Evolutionary conservation across 192 early-diverging fungal genomes (phyloP).

Genomic region (Rhizophlyctis rosea): DNA sequence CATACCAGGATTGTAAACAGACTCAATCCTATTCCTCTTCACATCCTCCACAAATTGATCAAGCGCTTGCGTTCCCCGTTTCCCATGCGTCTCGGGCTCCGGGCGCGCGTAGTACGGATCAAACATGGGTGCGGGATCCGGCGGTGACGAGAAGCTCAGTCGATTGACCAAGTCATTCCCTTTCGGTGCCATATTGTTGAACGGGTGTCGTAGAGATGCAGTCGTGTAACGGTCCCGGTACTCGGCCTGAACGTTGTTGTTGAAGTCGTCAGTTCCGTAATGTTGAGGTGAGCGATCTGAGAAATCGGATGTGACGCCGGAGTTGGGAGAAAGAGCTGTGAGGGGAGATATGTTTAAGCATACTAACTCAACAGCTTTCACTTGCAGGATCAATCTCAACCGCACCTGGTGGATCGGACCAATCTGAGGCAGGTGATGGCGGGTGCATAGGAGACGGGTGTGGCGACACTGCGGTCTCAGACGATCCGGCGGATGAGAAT

Average conservation of each 20-base stretch:
- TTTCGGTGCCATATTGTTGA: too few species aligned
- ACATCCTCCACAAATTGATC: constrained; percentile 22
- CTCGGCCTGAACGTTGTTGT: too few species aligned
- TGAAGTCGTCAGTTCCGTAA: too few species aligned
- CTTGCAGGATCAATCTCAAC: background rate
- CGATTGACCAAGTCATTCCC: too few species aligned
- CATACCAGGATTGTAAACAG: constrained; percentile 14
- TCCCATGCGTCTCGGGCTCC: background rate
- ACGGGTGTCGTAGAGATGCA: background rate
- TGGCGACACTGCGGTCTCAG: background rate
- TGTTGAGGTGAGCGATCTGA: background rate
- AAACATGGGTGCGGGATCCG: background rate
- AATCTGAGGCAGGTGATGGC: background rate
- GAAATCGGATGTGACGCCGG: background rate
- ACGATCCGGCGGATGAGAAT: background rate
- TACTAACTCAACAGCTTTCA: background rate
- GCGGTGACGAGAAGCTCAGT: too few species aligned
- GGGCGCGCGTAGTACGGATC: background rate
- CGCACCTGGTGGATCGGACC: background rate
- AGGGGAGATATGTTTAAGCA: background rate
- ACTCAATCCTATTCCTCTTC: constrained; percentile 15
- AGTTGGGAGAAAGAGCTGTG: background rate
- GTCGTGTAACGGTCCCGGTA: background rate
- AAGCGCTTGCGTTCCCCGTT: constrained; percentile 20
- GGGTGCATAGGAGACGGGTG: background rate